phyloP scores from a whole-genome alignment of 352 stramenopile genomes.

The Globisporangium nunn region DNA sequence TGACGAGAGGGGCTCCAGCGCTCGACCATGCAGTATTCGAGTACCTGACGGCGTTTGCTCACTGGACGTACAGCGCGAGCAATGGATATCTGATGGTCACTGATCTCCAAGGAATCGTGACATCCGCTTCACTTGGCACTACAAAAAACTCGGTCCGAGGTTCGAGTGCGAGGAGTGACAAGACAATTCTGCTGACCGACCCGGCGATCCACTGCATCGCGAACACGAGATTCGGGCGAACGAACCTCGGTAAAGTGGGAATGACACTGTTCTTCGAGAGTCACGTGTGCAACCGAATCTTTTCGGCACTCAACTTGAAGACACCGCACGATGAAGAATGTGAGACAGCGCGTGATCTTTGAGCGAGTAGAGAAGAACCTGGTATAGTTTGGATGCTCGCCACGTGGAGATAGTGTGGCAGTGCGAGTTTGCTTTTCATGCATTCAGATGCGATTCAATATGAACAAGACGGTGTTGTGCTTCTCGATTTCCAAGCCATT shows the following conservation, averaged over 20 bases:
- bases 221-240: conserved; percentile 6
- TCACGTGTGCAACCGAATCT: conserved; percentile 12
- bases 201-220: conserved; percentile 12
- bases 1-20: not conserved
- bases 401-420: too few relatives aligned
- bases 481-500: too few relatives aligned
- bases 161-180: not conserved
- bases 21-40: not conserved
- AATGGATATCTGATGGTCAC: conserved; percentile 34
- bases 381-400: too few relatives aligned
- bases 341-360: not conserved
- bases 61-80: conserved; percentile 25
- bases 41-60: not conserved
- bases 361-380: not conserved
- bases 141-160: not conserved
- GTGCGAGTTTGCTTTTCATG: too few relatives aligned
- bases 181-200: conserved; percentile 9
- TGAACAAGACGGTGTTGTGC: too few relatives aligned
- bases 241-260: conserved; percentile 8
- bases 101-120: conserved; percentile 31
- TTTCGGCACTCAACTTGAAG: not conserved
- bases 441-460: too few relatives aligned
- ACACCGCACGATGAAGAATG: not conserved
- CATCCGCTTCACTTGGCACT: not conserved
- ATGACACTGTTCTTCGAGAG: conserved; percentile 11